A percentile compares a stretch with the other conserved stretches of the same genome.
Conservation (phyloP, 73 alveolate species). For the Paramecium sonneborni region DNA sequence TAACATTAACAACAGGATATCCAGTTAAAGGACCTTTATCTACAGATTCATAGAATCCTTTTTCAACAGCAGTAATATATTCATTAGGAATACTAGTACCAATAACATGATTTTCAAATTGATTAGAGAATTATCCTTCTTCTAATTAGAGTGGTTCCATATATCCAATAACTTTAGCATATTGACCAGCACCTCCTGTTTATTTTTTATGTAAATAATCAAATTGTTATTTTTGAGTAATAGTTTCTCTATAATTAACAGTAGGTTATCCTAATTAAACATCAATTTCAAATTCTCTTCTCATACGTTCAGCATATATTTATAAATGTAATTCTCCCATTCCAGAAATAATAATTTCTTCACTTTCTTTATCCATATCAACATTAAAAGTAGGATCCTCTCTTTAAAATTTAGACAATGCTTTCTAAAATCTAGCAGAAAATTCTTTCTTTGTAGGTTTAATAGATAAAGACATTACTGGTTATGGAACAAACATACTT, state of each 20-base stretch:
- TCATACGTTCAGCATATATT: conserved; percentile 92
- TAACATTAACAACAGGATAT: conserved; percentile 85
- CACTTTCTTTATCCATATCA: conserved; percentile 84
- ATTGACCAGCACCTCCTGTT: conserved; percentile 97
- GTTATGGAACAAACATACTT: conserved; percentile 91
- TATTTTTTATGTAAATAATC: conserved; percentile 92
- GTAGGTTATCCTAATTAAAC: conserved; percentile 92
- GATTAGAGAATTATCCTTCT: conserved; percentile 68
- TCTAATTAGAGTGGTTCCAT: conserved; percentile 77
- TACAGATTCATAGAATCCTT: conserved; percentile 84
- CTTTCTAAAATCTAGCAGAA: conserved; percentile 75
- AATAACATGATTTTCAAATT: conserved; percentile 71
- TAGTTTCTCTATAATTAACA: conserved; percentile 94
- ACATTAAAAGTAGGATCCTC: conserved; percentile 94
- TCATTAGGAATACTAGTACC: conserved; percentile 87
- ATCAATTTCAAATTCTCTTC: conserved; percentile 88
- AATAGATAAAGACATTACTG: conserved; percentile 85
- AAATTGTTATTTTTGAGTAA: conserved; percentile 73
- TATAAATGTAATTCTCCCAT: conserved; percentile 97
- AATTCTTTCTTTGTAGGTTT: conserved; percentile 75
- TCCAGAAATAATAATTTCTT: conserved; percentile 95
- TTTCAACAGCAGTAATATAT: conserved; percentile 90
- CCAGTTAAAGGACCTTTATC: conserved; percentile 91
- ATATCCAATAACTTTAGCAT: conserved; percentile 88
- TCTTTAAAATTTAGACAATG: conserved; percentile 80